phyloP scores from a whole-genome alignment of 2,329 filamentous ascomycete species.

The Xylogone sp. region DNA sequence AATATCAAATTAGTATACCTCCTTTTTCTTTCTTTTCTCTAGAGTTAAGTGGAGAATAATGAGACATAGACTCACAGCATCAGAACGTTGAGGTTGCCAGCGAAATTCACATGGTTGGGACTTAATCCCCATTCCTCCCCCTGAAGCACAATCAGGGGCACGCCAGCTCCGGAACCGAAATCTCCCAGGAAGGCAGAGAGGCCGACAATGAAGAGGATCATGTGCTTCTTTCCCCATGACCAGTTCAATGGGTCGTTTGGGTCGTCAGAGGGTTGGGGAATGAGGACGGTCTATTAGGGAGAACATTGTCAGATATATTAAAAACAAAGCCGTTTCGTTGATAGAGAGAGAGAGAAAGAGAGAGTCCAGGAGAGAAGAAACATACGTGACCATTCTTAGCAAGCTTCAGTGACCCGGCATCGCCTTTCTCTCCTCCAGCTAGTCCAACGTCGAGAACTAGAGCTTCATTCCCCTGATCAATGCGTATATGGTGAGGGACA shows the following conservation, averaged over 20 bases:
- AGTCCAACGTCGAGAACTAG: background rate
- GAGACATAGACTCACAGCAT: slow-evolving; percentile 2
- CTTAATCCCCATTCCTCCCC: slow-evolving; percentile 33
- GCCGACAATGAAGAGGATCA: slow-evolving; percentile 34
- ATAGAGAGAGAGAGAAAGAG: no score
- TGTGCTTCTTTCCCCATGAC: slow-evolving; percentile 33
- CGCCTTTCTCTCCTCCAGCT: background rate
- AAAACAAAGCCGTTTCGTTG: no score
- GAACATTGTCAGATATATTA: no score
- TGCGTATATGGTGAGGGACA: background rate
- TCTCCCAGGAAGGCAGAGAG: slow-evolving; percentile 35
- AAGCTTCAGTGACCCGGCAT: background rate
- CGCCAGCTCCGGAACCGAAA: slow-evolving; percentile 23
- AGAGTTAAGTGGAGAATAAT: no score
- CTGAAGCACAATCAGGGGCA: slow-evolving; percentile 3
- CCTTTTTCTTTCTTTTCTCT: no score
- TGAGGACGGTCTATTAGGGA: slow-evolving; percentile 3
- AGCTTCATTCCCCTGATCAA: background rate
- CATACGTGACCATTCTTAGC: background rate
- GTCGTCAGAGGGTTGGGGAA: slow-evolving; percentile 40
- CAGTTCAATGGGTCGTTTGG: slow-evolving; percentile 44
- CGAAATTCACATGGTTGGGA: slow-evolving; percentile 34
- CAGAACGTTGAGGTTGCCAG: slow-evolving; percentile 35
- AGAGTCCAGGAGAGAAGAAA: background rate
- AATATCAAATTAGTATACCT: background rate